phyloP scores from a whole-genome alignment of 441 rosid genomes.

The Erodium texanum region DNA sequence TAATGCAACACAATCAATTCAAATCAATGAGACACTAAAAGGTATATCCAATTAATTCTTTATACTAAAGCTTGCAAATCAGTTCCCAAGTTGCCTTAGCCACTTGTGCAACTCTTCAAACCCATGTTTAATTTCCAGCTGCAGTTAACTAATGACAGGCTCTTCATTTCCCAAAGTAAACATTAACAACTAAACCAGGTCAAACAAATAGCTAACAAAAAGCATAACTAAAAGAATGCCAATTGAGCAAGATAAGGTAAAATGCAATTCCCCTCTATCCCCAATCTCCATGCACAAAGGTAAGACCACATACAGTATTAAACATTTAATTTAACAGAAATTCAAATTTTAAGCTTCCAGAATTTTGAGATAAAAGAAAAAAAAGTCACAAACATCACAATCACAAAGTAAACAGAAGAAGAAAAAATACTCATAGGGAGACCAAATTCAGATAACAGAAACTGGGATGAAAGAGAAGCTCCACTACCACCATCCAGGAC shows the following conservation, averaged over 20 bases:
- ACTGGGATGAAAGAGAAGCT: neutral
- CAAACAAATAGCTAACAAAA: neutral
- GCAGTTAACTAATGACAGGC: neutral
- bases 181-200: neutral
- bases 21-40: neutral
- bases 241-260: neutral
- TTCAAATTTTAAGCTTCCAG: neutral
- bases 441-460: neutral
- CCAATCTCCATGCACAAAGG: neutral
- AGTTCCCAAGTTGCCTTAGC: neutral
- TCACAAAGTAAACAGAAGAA: neutral
- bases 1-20: neutral
- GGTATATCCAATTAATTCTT: neutral
- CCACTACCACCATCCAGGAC: neutral
- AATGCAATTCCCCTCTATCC: neutral
- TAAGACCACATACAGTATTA: neutral
- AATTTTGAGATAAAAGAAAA: neutral
- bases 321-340: neutral
- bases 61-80: neutral
- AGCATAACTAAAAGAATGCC: neutral
- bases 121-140: neutral
- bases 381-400: neutral
- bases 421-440: neutral
- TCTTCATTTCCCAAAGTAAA: neutral
- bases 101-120: neutral